Conservation (phyloP, 2,329 filamentous ascomycete species). For the Onygena corvina region DNA sequence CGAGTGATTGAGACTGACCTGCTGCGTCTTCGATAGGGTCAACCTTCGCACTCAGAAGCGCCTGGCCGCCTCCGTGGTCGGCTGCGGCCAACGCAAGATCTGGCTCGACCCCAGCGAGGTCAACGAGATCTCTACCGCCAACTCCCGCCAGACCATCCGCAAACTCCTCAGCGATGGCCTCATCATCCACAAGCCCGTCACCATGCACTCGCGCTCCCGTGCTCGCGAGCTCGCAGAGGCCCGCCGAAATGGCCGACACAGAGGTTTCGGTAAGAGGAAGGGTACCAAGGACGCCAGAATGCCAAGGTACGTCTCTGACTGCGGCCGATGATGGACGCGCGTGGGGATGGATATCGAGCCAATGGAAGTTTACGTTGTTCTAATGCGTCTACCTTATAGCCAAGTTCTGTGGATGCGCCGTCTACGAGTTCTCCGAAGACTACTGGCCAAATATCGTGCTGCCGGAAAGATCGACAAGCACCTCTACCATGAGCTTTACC, state of each 20-base stretch:
- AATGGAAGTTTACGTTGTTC: no score
- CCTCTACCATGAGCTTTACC: constrained; percentile 99
- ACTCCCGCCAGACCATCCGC: constrained; percentile 99
- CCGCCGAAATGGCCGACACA: constrained; percentile 90
- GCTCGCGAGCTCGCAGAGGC: constrained; percentile 91
- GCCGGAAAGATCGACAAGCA: constrained; percentile 99
- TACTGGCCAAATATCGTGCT: constrained; percentile 99
- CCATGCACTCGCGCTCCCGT: constrained; percentile 97
- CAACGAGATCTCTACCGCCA: constrained; percentile 99
- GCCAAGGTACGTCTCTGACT: constrained; percentile 60
- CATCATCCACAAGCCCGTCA: constrained; percentile 99
- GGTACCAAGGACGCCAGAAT: constrained; percentile 99
- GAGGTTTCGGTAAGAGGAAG: constrained; percentile 99
- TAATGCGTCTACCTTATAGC: constrained; percentile 51
- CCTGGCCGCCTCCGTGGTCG: constrained; percentile 95
- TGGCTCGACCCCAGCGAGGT: constrained; percentile 99
- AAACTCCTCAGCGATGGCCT: constrained; percentile 99
- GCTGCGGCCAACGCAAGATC: constrained; percentile 99
- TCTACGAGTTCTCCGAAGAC: constrained; percentile 95
- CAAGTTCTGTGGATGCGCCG: constrained; percentile 99
- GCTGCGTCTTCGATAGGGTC: constrained; percentile 55
- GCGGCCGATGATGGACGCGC: not conserved
- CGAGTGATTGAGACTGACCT: not conserved
- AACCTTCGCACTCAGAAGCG: constrained; percentile 99
- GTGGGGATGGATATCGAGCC: not conserved